These are phyloP conservation scores for Globisporangium parvum DNA, from an alignment of 352 stramenopile species.

Conservation along the genomic window DNA sequence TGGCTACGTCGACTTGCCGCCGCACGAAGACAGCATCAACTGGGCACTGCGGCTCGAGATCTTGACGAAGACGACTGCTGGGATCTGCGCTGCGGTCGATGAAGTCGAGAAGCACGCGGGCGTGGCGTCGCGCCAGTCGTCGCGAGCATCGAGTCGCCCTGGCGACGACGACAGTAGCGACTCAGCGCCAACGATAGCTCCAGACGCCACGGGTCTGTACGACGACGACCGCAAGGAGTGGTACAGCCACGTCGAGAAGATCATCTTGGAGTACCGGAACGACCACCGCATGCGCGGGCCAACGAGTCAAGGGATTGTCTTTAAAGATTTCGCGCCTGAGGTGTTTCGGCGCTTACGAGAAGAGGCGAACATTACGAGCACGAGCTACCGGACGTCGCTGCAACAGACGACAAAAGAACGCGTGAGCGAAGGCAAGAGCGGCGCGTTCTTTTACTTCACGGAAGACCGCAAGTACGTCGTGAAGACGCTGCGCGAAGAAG, in stretches of 20 bases:
- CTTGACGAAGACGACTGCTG: constrained; percentile 79
- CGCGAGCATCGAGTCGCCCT: background rate
- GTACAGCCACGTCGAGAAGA: constrained; percentile 70
- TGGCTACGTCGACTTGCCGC: constrained; percentile 50
- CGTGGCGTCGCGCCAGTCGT: constrained; percentile 24
- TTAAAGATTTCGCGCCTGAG: constrained; percentile 78
- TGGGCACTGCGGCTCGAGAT: constrained; percentile 84
- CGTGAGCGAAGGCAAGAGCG: constrained; percentile 79
- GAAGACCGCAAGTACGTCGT: constrained; percentile 81
- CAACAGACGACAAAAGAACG: constrained; percentile 71
- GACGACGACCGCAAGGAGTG: constrained; percentile 51
- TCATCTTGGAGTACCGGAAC: constrained; percentile 66
- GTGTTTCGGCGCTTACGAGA: constrained; percentile 69
- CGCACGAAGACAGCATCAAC: constrained; percentile 81
- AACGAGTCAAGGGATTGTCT: constrained; percentile 55
- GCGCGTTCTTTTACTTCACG: constrained; percentile 82
- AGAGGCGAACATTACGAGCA: constrained; percentile 51
- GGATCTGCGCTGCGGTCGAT: constrained; percentile 75
- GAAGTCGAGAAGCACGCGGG: constrained; percentile 55
- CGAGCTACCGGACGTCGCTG: constrained; percentile 61
- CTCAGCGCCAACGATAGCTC: background rate
- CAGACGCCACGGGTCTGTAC: background rate
- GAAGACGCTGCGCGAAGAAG: constrained; percentile 72
- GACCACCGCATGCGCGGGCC: constrained; percentile 28
- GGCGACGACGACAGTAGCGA: constrained; percentile 1